Percentiles rank a stretch among this genome's conserved stretches.
Evolutionary conservation across 345 rosid species (phyloP).

Genomic region (Luvunga scandens): DNA sequence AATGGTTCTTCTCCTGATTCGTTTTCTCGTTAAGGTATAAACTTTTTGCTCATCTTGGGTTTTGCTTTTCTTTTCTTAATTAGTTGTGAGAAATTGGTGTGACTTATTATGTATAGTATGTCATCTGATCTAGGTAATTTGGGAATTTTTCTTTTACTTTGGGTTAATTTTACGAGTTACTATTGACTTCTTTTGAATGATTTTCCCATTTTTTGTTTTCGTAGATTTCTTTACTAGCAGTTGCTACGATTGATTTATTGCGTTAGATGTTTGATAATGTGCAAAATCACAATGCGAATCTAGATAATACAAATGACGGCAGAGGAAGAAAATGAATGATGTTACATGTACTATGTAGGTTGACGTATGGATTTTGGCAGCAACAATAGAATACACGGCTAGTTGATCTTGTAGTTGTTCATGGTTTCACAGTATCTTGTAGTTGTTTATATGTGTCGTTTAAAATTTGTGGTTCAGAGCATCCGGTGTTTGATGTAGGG

Average conservation of each 20-base stretch:
- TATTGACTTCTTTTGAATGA: background rate
- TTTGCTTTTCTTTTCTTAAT: background rate
- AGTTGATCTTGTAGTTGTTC: background rate
- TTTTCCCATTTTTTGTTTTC: background rate
- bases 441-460: background rate
- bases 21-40: slow-evolving; percentile 7
- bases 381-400: background rate
- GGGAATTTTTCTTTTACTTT: background rate
- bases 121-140: background rate
- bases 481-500: background rate
- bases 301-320: background rate
- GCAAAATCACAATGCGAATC: background rate
- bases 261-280: background rate
- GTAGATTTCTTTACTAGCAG: background rate
- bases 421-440: background rate
- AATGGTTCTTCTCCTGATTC: background rate
- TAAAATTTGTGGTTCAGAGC: background rate
- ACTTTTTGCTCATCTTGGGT: background rate
- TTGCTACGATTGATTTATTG: background rate
- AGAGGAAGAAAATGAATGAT: background rate
- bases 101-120: background rate
- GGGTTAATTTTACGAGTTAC: background rate
- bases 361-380: background rate
- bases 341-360: background rate
- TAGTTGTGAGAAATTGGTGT: background rate